Percentiles rank a stretch among this genome's conserved stretches.
phyloP scores from a whole-genome alignment of 768 basidiomycete genomes.

The Kwoniella pini region DNA sequence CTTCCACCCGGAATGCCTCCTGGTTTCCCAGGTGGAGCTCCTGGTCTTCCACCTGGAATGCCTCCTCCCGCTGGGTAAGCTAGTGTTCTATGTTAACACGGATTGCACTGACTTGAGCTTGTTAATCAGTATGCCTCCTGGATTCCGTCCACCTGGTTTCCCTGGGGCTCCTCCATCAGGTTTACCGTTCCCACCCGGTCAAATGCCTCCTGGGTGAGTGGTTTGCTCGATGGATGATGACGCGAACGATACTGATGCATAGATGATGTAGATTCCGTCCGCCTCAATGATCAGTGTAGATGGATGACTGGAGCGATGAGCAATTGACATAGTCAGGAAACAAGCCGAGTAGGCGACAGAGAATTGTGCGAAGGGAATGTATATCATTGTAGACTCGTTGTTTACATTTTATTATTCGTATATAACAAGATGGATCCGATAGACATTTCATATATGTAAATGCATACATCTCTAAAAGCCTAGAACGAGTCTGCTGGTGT shows the following conservation, averaged over 20 bases:
- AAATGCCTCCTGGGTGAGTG: conserved; percentile 55
- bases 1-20: conserved; percentile 63
- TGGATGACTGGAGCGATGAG: not conserved
- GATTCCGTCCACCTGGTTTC: conserved; percentile 53
- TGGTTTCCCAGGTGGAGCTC: conserved; percentile 49
- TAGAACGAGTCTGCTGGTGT: not conserved
- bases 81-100: not conserved
- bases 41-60: conserved; percentile 52
- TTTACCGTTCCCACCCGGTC: conserved; percentile 50
- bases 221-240: not conserved
- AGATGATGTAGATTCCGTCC: conserved; percentile 42
- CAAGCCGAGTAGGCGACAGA: not conserved
- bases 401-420: not conserved
- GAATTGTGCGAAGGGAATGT: not conserved
- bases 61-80: conserved; percentile 48
- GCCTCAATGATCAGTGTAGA: conserved; percentile 35
- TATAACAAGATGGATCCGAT: not conserved
- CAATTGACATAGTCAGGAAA: not conserved
- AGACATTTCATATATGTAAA: not conserved
- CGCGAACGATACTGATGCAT: conserved; percentile 4
- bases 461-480: not conserved
- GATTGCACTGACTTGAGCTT: not conserved
- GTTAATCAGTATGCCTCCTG: conserved; percentile 45
- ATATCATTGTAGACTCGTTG: not conserved
- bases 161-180: conserved; percentile 45